Conservation (phyloP, 129 eudicot species). For the Mikania micrantha region DNA sequence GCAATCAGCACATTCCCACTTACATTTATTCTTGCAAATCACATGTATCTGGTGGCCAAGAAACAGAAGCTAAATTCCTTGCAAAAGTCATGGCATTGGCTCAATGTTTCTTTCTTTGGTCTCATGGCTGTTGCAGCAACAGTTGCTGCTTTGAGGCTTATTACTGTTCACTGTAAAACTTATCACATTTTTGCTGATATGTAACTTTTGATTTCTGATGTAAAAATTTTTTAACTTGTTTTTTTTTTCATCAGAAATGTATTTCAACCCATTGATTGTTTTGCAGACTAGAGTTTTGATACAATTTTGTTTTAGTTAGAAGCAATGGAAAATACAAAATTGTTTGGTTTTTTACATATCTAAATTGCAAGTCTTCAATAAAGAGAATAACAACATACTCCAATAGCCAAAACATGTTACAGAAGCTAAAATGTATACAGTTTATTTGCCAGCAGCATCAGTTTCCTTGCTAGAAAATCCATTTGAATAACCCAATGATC, state of each 20-base stretch:
- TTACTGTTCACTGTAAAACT: slow-evolving; percentile 49
- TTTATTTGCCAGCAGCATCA: neutral
- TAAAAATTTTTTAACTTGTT: neutral
- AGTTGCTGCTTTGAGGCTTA: slow-evolving; percentile 76
- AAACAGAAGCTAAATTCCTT: slow-evolving; percentile 21
- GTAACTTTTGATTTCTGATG: slow-evolving; percentile 13
- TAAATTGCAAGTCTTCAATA: neutral
- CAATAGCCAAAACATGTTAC: slow-evolving; percentile 10
- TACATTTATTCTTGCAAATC: slow-evolving; percentile 94
- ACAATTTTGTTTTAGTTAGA: slow-evolving; percentile 9
- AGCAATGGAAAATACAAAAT: neutral
- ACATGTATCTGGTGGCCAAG: slow-evolving; percentile 85
- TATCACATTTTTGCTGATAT: slow-evolving; percentile 78
- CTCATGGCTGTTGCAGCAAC: slow-evolving; percentile 64
- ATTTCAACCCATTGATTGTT: neutral
- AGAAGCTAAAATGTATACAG: neutral
- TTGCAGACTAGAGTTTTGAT: neutral
- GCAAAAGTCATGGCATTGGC: slow-evolving; percentile 81
- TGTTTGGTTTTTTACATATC: neutral
- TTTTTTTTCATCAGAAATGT: neutral
- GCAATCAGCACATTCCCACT: slow-evolving; percentile 89
- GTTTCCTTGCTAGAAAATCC: neutral
- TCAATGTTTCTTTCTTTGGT: slow-evolving; percentile 62
- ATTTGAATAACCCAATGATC: neutral
- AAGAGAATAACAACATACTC: neutral